Base-by-base conservation (phyloP, 129 eudicot species). In the Ambrosia trifida region DNA sequence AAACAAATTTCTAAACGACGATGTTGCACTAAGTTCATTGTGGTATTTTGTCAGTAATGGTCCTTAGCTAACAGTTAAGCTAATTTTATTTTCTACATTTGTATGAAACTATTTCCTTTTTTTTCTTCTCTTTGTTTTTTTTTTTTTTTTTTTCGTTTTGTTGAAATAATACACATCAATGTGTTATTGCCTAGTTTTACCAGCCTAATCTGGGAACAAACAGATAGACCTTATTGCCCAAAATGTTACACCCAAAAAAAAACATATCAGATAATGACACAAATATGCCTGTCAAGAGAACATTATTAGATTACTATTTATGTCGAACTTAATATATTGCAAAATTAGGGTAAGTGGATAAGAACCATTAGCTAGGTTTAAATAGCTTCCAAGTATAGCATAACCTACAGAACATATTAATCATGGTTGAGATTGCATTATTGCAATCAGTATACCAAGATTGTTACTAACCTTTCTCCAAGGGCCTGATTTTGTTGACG, bases 391-490 rank as follows among this genome's bases (percentile, higher is more conserved):
- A 28, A 31, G 65, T 5, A 24, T 24, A 59, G 40, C 41, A 59
- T 38, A 59, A 59, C 31, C 65, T 59, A 56, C 54, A 47, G n/a
- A 44, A 3, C 18, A 30, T 11, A 72, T 16, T 45, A 43, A 72
- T 8, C 12, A n/a, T n/a, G n/a, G 4, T 72, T 30, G 36, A 9
- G 65, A 31, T 59, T 59, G 28, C 28, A 24, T 24, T 24, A 24
- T 24, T 24, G 43, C 41, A 31, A 8, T 47, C 17, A 31, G 54
- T 53, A 62, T 58, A 65, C 68, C 60, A 65, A 60, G 57, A 64
- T 67, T 65, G 12, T 47, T 46, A 86, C 96, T 18, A 71, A 91
- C 97, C 97, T 91, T 91, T 80, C 96, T 82, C 97, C 97, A 91
- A 57, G 96, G 97, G 72, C 97, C 96, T 50, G 97, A 82, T 75